Conservation (phyloP, 441 rosid genomes). For the Bocquillonia castaneifolia region DNA sequence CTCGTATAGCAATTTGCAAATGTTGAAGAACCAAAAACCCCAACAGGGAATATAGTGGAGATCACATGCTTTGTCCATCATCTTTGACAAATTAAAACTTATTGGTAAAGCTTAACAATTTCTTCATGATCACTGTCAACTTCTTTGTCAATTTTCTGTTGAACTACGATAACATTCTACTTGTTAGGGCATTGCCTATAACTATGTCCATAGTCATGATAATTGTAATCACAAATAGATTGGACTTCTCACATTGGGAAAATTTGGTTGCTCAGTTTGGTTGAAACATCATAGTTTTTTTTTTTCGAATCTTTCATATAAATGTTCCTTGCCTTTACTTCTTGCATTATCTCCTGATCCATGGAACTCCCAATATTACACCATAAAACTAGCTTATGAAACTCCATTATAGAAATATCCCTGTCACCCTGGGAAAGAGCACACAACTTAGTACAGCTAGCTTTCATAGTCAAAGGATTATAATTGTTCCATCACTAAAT, state of each 20-base stretch:
- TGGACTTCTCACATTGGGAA: neutral
- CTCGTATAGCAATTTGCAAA: neutral
- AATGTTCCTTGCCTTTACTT: neutral
- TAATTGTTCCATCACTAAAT: neutral
- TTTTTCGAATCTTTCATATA: neutral
- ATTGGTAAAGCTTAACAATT: neutral
- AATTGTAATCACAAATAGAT: neutral
- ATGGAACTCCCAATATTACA: neutral
- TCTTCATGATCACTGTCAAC: neutral
- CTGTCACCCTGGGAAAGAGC: slow-evolving; percentile 3
- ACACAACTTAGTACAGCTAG: neutral
- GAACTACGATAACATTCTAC: neutral
- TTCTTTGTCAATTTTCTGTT: neutral
- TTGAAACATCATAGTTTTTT: neutral
- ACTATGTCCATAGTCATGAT: neutral
- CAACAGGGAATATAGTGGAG: neutral
- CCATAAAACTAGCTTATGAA: neutral
- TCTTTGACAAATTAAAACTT: neutral
- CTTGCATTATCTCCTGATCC: neutral
- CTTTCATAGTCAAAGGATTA: neutral
- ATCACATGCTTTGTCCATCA: neutral
- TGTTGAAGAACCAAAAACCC: neutral
- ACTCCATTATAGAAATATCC: neutral
- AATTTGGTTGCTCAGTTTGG: neutral
- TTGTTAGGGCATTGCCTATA: neutral